Evolutionary conservation across 257 asterid genomes (phyloP).

Genomic region (Dorcoceras hygrometricum): DNA sequence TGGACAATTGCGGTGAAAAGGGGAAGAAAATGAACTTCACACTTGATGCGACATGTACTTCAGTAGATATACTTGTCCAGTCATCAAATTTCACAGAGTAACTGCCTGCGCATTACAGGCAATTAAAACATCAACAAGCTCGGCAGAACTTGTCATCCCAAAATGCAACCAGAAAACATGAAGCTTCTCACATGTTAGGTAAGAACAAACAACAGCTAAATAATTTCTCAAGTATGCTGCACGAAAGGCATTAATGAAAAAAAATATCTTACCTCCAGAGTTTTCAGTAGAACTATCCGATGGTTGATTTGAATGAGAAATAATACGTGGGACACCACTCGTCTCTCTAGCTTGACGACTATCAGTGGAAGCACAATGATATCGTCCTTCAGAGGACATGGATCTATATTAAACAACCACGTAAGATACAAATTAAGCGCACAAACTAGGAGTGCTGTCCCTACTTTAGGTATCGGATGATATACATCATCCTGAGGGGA

Average conservation of each 20-base stretch:
- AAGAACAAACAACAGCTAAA: neutral
- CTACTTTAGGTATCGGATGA: slow-evolving; percentile 10
- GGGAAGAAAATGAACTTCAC: slow-evolving; percentile 14
- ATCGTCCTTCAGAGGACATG: slow-evolving; percentile 35
- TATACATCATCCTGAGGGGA: neutral
- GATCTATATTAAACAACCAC: slow-evolving; percentile 36
- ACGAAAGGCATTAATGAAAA: neutral
- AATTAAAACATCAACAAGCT: neutral
- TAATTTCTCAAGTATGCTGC: neutral
- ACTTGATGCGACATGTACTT: neutral
- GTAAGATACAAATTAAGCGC: slow-evolving; percentile 21
- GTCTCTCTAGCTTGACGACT: slow-evolving; percentile 30
- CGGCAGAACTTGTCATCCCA: neutral
- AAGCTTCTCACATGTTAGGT: neutral
- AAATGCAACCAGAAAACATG: neutral
- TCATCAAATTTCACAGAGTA: neutral
- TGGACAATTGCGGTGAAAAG: slow-evolving; percentile 47
- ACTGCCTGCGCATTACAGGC: neutral
- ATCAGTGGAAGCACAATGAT: slow-evolving; percentile 29
- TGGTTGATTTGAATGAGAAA: neutral
- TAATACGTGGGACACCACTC: neutral
- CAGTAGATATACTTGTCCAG: neutral
- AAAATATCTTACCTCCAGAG: neutral
- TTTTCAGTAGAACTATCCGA: neutral
- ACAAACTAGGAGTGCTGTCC: slow-evolving; percentile 7